Base-by-base conservation (phyloP, 73 alveolate genomes). In the Paramecium primaurelia region DNA sequence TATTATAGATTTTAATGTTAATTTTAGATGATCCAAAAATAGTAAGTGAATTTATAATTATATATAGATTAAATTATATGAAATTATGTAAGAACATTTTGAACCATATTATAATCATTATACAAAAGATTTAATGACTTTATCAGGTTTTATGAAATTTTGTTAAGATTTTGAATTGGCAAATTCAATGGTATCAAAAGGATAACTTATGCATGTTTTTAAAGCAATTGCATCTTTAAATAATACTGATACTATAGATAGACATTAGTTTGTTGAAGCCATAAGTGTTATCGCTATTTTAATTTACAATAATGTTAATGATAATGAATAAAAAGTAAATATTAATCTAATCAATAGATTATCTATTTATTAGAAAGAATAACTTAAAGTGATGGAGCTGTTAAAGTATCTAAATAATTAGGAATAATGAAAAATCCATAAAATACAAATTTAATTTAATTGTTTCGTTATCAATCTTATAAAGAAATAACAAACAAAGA, bases 81-180 rank as follows among this genome's bases (percentile, higher is more conserved):
- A 75, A 42, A 42, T 38, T 4, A 75, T 75, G 88, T n/a, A 75
- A 4, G 38, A 36, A n/a, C 58, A 36, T 38, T 75, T 75, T 75
- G 88, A 75, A 11, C 58, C 58, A 16, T 75, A 75, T 10, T 75
- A 38, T 20, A 75, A 75, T 34, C 60, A 75, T 42, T 75, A 75
- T 42, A 38, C 88, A 36, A 36, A 42, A 75, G 60, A 36, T 75
- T 38, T 38, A n/a, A 30, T 75, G 59, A 75, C 68, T 3, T 2
- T 75, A 75, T 42, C 88, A 36, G 58, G 60, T 0, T 75, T 75
- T 75, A 75, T 75, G 88, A 75, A 75, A 75, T 75, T 75, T 75
- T 75, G 88, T 38, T 42, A 30, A 30, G 88, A 75, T 75, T 75
- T 75, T 6, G 88, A 75, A 38, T 42, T 75, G 9, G 88, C 88